These are phyloP conservation scores for Papilionanthe hybrid DNA, from an alignment of 116 monocot species.

Conservation along the genomic window DNA sequence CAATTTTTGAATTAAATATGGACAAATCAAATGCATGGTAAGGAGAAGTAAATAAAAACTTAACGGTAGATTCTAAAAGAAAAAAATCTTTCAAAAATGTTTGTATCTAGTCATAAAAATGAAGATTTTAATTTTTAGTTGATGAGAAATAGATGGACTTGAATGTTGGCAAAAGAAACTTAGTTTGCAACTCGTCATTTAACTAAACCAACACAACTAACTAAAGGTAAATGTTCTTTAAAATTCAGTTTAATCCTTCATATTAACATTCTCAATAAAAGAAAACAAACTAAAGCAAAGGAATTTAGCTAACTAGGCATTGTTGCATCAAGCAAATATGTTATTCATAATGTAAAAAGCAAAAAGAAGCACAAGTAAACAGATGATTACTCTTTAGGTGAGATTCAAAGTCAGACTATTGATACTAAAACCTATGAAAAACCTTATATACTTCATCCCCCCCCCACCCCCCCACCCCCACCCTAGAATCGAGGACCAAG, in stretches of 20 bases:
- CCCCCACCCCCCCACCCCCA: too few relatives aligned
- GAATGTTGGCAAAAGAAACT: background rate
- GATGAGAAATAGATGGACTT: background rate
- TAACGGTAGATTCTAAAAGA: background rate
- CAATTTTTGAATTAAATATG: background rate
- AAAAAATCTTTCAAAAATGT: background rate
- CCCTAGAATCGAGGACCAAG: too few relatives aligned
- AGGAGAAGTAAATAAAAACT: background rate
- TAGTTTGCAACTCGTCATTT: background rate
- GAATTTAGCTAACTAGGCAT: background rate
- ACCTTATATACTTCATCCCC: too few relatives aligned
- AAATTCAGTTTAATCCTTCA: background rate
- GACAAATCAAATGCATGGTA: background rate
- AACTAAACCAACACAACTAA: background rate
- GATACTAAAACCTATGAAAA: too few relatives aligned
- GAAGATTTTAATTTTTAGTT: background rate
- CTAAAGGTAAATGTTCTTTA: background rate
- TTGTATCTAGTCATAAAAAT: background rate
- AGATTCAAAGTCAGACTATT: too few relatives aligned
- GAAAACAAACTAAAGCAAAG: background rate
- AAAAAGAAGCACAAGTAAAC: background rate
- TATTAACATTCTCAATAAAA: background rate
- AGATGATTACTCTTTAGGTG: background rate
- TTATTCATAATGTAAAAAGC: background rate
- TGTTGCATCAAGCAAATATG: background rate